Percentiles rank a stretch among this genome's conserved stretches.
Evolutionary conservation across 2,329 filamentous ascomycete genomes (phyloP).

Genomic region (Teratosphaeria epicoccoides): DNA sequence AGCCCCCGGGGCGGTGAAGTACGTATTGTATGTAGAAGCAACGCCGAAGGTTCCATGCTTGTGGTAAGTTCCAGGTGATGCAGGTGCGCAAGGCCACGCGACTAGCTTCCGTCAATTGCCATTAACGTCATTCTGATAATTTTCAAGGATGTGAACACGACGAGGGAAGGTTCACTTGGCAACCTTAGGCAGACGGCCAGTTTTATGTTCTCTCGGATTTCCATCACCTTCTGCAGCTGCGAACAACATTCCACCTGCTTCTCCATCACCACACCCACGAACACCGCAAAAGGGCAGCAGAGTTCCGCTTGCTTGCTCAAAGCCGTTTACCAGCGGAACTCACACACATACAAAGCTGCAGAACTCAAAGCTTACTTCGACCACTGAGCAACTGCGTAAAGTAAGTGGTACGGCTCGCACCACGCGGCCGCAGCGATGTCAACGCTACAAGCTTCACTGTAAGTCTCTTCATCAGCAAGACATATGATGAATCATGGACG

Average conservation of each 20-base stretch:
- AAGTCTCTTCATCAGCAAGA: slow-evolving; percentile 10
- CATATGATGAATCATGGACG: not conserved
- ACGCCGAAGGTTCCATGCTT: not conserved
- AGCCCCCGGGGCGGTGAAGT: not conserved
- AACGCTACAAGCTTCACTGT: slow-evolving; percentile 25
- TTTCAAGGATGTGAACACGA: too few relatives aligned
- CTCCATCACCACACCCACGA: not conserved
- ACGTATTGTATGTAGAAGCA: not conserved
- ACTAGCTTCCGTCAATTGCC: not conserved
- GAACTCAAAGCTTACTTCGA: not conserved
- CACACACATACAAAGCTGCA: not conserved
- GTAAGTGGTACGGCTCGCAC: not conserved
- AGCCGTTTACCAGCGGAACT: not conserved
- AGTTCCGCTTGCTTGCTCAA: not conserved
- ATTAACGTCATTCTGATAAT: not conserved
- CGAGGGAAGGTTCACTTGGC: not conserved
- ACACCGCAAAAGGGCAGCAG: not conserved
- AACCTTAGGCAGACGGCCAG: not conserved
- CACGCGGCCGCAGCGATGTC: slow-evolving; percentile 8
- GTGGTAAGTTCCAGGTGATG: not conserved
- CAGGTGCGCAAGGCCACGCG: not conserved
- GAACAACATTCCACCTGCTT: not conserved
- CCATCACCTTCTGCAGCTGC: not conserved
- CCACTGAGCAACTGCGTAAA: not conserved
- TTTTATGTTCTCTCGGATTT: not conserved